Evolutionary conservation across 164 flowering plant species (phyloP), one percentile per base, ranked within the genome.

Genomic region (Malania oleifera): DNA sequence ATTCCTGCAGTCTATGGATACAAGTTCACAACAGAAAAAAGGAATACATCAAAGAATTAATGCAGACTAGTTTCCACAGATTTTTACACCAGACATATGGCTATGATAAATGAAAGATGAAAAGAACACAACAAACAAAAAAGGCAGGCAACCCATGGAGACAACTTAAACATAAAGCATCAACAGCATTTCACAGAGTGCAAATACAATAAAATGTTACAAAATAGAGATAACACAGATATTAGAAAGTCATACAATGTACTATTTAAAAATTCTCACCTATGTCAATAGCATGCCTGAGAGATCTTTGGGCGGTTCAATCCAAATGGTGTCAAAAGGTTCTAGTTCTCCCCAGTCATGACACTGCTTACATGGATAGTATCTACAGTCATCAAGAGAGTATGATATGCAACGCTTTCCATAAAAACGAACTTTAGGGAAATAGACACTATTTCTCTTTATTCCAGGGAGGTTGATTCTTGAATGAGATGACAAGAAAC

Each of bases 341-440:
- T 73, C 73, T 60, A 66, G 71, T 55, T 79, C 80, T 54, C 75
- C 76, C 80, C 84, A 78, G 28, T 78, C 82, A 70, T 77, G 64
- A 54, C 67, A 72, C 66, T 82, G 78, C 74, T 80, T 80, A 41
- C 82, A 54, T 4, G 87, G 87, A 48, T 80, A 78, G 65, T 77
- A 82, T 76, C 87, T 67, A 51, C 62, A 18, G 31, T 74, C 66
- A 37, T 68, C 68, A 7, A 80, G 71, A 19, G 87, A 82, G 66
- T 70, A 82, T 8, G 80, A 75, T 45, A 82, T 70, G 72, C 85
- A 78, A 6, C 80, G 72, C 59, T 70, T 80, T 41, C 85, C 83
- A 62, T 74, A 80, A 64, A 76, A 76, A 22, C 85, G 80, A 48
- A 80, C 81, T 54, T 78, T 82, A 8, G 85, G 63, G 65, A 80